phyloP scores from a whole-genome alignment of 257 asterid species.

The Lavandula angustifolia region DNA sequence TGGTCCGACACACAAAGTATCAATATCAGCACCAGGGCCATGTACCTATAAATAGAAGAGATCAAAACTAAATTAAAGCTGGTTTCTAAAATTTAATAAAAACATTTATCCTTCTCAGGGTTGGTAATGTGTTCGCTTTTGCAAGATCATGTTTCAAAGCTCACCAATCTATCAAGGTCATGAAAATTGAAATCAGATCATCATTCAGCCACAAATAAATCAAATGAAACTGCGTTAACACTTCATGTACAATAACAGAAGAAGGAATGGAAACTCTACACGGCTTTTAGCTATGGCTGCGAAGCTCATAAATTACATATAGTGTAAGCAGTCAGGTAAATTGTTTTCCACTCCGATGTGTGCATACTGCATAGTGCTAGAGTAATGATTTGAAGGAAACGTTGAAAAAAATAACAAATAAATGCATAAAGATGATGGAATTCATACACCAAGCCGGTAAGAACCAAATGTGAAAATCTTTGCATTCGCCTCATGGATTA shows the following conservation, averaged over 20 bases:
- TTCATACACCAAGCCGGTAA: conserved; percentile 77
- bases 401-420: neutral
- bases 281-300: no score
- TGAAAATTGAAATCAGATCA: no score
- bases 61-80: conserved; percentile 12
- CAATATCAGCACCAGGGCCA: conserved; percentile 94
- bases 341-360: neutral
- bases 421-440: conserved; percentile 18
- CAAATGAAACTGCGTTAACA: no score
- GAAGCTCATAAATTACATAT: no score
- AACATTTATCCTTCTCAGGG: conserved; percentile 5
- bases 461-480: conserved; percentile 90
- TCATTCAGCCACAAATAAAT: no score
- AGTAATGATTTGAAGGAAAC: conserved; percentile 2
- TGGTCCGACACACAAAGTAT: conserved; percentile 85
- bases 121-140: neutral
- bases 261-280: no score
- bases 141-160: no score
- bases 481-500: conserved; percentile 81
- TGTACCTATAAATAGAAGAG: conserved; percentile 58
- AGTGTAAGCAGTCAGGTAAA: no score
- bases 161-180: no score
- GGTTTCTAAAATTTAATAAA: neutral
- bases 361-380: neutral
- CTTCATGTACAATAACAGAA: no score